phyloP scores from a whole-genome alignment of 2,329 filamentous ascomycete genomes.

The Trichoderma pleuroti region DNA sequence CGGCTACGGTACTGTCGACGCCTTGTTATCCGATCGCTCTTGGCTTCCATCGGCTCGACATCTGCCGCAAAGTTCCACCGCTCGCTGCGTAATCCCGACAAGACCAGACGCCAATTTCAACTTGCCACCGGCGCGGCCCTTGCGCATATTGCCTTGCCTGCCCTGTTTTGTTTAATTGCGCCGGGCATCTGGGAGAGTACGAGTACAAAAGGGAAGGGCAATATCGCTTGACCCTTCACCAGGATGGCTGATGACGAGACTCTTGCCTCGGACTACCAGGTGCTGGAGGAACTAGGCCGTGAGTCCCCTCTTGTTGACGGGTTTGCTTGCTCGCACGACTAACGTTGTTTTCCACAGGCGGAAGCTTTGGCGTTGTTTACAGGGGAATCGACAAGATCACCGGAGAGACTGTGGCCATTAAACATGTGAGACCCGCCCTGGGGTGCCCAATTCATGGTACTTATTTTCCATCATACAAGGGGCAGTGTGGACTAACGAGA shows the following conservation, averaged over 20 bases:
- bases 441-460: neutral
- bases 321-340: constrained; percentile 1
- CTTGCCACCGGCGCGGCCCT: neutral
- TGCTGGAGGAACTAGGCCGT: constrained; percentile 95
- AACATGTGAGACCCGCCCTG: constrained; percentile 66
- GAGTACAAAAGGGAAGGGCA: neutral
- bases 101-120: constrained; percentile 9
- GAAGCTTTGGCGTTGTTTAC: constrained; percentile 95
- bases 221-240: constrained; percentile 22
- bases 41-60: constrained; percentile 1
- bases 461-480: neutral
- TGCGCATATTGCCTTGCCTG: neutral
- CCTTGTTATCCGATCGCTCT: constrained; percentile 2
- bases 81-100: neutral
- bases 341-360: constrained; percentile 53
- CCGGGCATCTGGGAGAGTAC: neutral
- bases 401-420: constrained; percentile 92
- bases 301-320: constrained; percentile 39
- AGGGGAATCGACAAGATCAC: constrained; percentile 90
- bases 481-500: neutral
- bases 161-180: constrained; percentile 1
- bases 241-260: constrained; percentile 55
- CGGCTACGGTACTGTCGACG: neutral
- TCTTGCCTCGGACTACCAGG: constrained; percentile 85
- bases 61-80: constrained; percentile 5